Base-by-base conservation (phyloP, 345 rosid genomes). In the Eucalyptus dawsonii region DNA sequence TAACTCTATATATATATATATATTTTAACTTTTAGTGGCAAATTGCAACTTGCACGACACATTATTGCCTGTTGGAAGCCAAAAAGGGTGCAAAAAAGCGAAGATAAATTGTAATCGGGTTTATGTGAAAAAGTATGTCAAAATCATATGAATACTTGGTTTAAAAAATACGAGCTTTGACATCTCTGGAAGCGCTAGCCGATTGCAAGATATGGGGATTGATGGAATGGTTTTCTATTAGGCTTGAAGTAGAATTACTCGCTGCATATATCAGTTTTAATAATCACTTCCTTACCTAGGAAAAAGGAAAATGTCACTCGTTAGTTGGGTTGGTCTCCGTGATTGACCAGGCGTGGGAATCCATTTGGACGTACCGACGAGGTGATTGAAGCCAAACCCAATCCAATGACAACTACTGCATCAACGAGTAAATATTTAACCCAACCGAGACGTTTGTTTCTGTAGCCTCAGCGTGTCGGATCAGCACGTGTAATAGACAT, bases 241-340 rank as follows among this genome's bases (percentile, higher is more conserved):
- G 29, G 62, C 29, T 56, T 56, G 29, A 56, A 56, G 62, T 56
- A 56, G 62, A 24, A 56, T 24, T 4, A 56, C 25, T 56, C 62
- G 27, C 62, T 24, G 62, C 62, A 24, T 0, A 9, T 56, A 56
- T 24, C 62, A 4, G 29, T 56, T 56, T 56, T 51, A 51, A 51
- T 51, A 51, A 51, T 51, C 56, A 51, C 56, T 51, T 51, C 0
- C 22, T 51, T 51, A 51, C 56, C 56, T 51, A 17, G 56, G 56
- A 17, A 51, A 51, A 51, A 51, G 0, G 0, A 51, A 51, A 51
- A 51, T 1, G 56, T 51, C 7, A 17, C 1, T 51, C 56, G 22
- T 51, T 51, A 51, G 56, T 58, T 58, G n/a, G n/a, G n/a, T 27
- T 11, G 14, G 65, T 58, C 67, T 0, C 67, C 67, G 14, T 11